Evolutionary conservation across 1,284 basidiomycete genomes (phyloP).

Genomic region (Cryptococcus sp.): DNA sequence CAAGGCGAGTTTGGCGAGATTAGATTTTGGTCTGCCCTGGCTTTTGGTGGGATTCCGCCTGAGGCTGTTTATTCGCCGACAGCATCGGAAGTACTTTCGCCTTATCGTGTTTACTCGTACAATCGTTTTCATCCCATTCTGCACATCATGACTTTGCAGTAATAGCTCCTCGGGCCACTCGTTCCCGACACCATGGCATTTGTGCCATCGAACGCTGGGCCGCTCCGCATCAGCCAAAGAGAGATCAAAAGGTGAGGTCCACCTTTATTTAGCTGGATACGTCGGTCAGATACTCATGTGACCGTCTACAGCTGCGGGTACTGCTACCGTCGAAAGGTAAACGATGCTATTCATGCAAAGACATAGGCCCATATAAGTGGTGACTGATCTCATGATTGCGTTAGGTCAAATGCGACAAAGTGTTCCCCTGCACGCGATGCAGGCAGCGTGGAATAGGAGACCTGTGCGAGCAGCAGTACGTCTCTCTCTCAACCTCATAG

Average conservation of each 20-base stretch:
- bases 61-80: too few species aligned
- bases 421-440: constrained; percentile 22
- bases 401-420: constrained; percentile 26
- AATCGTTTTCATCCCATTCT: too few species aligned
- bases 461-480: constrained; percentile 25
- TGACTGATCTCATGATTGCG: not conserved
- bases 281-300: not conserved
- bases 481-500: not conserved
- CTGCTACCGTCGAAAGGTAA: constrained; percentile 22
- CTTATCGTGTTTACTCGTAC: too few species aligned
- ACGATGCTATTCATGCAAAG: not conserved
- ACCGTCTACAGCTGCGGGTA: constrained; percentile 14
- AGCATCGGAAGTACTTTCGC: too few species aligned
- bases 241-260: constrained; percentile 13
- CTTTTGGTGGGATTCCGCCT: too few species aligned
- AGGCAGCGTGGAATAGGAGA: constrained; percentile 18
- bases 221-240: constrained; percentile 5
- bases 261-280: too few species aligned
- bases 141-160: too few species aligned
- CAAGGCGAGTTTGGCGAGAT: too few species aligned
- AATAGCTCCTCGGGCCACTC: too few species aligned
- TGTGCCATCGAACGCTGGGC: not conserved
- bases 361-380: not conserved
- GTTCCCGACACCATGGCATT: too few species aligned
- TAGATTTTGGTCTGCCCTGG: too few species aligned